Evolutionary conservation across 208 protist species (phyloP), one percentile per base, ranked within the genome.

Genomic region (Leptomonas pyrrhocoris): DNA sequence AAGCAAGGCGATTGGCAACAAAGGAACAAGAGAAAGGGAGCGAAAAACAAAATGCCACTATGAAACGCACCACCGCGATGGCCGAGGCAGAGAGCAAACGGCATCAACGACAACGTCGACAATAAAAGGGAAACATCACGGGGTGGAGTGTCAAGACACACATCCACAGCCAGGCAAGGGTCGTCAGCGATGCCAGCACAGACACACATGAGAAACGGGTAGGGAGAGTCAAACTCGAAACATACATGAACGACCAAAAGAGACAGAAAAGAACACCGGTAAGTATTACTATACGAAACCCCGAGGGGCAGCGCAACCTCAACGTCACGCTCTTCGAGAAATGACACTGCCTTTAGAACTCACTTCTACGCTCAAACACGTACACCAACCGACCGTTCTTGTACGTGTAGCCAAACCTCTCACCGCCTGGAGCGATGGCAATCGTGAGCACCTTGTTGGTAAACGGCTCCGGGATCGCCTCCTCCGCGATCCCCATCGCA

Each of bases 341-440:
- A 19, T 12, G n/a, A 36, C 23, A 1, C 34, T 27, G 30, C 63
- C 38, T 50, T 55, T 25, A 45, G 9, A 25, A 8, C 38, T 68
- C 55, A 23, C 68, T 69, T 51, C 68, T 64, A 16, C 89, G 87
- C 68, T 94, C 92, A 80, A 94, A 91, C 21, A 94, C 67, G 73
- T 87, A 90, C 23, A 96, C 79, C 13, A 85, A 54, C 27, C 77
- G 63, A 21, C 85, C 91, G 43, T 93, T 89, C 66, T 89, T 86
- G 65, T 79, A 94, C 2, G 83, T 86, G 55, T 91, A 89, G 16
- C 80, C 83, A 65, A 96, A 96, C 11, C 91, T 62, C 73, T 94
- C 86, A 0, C 91, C 91, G 48, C 88, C 91, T n/a, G 89, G 88
- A 0, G 86, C 83, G n/a, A 96, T 81, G 16, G 88, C 81, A 12